Base-by-base conservation (phyloP, 257 asterid genomes). In the Striga asiatica region DNA sequence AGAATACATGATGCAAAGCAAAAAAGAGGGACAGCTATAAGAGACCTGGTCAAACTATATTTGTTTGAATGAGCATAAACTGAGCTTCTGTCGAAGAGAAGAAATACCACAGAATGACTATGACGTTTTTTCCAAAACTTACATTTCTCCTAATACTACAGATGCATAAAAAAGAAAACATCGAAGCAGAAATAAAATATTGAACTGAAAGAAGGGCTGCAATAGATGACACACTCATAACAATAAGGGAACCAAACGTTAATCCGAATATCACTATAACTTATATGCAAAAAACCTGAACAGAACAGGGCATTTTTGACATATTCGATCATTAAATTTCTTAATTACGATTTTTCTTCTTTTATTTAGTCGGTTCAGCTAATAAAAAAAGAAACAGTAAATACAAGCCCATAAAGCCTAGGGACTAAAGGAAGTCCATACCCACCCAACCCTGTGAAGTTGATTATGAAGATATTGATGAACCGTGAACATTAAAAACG, bases 171-270 rank as follows among this genome's bases (percentile, higher is more conserved):
- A 42, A 57, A 4, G 19, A 25, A 22, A 57, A 4, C 24, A 9
- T 53, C 18, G 8, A 0, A 8, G 25, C 39, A 18, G 17, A 45
- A 29, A 13, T 42, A 42, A 31, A 2, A 58, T 24, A 17, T 45
- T 13, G 37, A 29, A 3, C 17, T 17, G 2, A 8, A 8, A 41
- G 39, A 41, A 7, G 23, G 38, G 25, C 35, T 16, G 46, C 38
- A 46, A 54, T 31, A 43, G 56, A 54, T 31, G 60, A 10, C 38
- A 66, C 49, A 51, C 46, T 56, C 28, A 9, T 24, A 49, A 25
- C 57, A 63, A 29, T 17, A 51, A 20, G 39, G 8, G 29, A 8
- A 21, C 23, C 60, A n/a, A 51, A 6, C 21, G 56, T 58, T 51
- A 14, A 54, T 18, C 19, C 29, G 50, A 20, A 41, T 29, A 42